Percentiles rank a stretch among this genome's conserved stretches.
Evolutionary conservation across 371 early-diverging fungal genomes (phyloP).

Genomic region (Zopfochytrium polystomum): DNA sequence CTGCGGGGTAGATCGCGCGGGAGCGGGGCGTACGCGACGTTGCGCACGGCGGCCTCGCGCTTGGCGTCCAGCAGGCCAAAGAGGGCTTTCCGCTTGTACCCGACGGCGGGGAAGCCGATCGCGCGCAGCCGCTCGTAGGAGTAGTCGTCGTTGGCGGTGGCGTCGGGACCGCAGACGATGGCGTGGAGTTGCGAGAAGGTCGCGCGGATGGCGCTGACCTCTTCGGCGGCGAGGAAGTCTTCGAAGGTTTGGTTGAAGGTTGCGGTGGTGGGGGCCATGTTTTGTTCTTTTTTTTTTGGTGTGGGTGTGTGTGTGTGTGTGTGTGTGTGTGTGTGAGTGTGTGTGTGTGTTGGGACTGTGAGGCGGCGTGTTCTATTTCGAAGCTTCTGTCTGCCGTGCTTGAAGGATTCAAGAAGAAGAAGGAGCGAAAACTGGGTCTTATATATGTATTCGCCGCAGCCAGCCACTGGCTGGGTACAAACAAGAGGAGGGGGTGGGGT

Average conservation of each 20-base stretch:
- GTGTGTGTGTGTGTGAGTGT: no score
- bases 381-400: no score
- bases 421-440: no score
- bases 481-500: no score
- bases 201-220: background rate
- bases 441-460: no score
- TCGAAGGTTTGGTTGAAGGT: background rate
- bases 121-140: constrained; percentile 3
- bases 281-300: constrained; percentile 4
- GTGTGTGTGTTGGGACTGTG: no score
- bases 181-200: background rate
- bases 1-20: constrained; percentile 1
- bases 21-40: background rate
- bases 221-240: constrained; percentile 1
- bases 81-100: constrained; percentile 19
- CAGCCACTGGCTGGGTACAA: no score
- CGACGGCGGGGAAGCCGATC: constrained; percentile 7
- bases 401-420: no score
- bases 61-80: constrained; percentile 12
- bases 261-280: background rate
- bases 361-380: no score
- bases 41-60: background rate
- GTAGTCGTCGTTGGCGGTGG: no score
- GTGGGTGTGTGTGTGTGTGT: no score
- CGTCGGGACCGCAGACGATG: background rate